Evolutionary conservation across 108 stramenopile genomes (phyloP).

Genomic region (Hondaea fermentalgiana): DNA sequence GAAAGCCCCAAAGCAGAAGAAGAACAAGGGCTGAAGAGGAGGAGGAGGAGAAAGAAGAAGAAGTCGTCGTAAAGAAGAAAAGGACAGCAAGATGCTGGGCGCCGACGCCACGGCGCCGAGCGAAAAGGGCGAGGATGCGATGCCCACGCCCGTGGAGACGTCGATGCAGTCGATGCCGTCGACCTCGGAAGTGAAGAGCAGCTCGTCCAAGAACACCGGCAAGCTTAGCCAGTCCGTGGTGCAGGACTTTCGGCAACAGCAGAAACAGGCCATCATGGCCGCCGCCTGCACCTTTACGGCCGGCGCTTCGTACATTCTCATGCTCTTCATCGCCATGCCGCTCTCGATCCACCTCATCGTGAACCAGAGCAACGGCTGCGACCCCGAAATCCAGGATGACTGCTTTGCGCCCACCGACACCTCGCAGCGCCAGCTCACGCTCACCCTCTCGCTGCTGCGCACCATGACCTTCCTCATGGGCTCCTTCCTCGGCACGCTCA

Average conservation of each 20-base stretch:
- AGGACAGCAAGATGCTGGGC: too few relatives aligned
- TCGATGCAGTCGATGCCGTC: neutral
- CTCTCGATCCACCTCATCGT: neutral
- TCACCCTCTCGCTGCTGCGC: neutral
- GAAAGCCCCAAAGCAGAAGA: too few relatives aligned
- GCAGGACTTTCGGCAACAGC: neutral
- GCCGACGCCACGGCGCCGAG: too few relatives aligned
- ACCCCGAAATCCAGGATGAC: neutral
- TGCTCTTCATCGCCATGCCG: conserved; percentile 16
- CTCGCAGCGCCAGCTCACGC: neutral
- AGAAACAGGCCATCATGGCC: neutral
- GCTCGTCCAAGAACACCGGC: neutral
- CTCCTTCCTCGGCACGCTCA: neutral
- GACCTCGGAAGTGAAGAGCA: neutral
- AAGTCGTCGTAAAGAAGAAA: too few relatives aligned
- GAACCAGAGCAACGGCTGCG: conserved; percentile 9
- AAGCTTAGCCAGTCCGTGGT: neutral
- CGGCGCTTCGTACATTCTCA: conserved; percentile 1
- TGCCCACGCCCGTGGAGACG: too few relatives aligned
- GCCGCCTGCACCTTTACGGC: neutral
- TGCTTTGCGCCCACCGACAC: conserved; percentile 1
- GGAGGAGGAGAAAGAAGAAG: too few relatives aligned
- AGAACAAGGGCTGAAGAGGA: too few relatives aligned
- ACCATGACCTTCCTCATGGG: neutral
- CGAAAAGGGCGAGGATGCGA: too few relatives aligned